Evolutionary conservation across 169 alveolate genomes (phyloP).

Genomic region (Eimeria brunetti): DNA sequence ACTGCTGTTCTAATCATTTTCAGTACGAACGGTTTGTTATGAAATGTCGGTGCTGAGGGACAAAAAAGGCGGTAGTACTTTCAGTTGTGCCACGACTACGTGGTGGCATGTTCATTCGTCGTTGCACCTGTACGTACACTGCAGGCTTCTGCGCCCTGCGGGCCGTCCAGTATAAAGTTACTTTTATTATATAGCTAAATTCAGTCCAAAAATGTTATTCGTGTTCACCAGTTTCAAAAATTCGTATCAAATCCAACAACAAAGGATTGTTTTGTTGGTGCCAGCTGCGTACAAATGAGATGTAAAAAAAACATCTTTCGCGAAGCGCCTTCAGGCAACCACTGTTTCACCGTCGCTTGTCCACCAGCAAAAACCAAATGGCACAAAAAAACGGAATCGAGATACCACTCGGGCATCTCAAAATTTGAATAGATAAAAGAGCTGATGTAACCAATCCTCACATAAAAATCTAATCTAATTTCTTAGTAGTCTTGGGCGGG

Average conservation of each 20-base stretch:
- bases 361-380: not conserved
- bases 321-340: constrained; percentile 2
- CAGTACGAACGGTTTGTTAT: constrained; percentile 8
- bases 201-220: not conserved
- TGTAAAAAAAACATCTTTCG: not conserved
- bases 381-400: not conserved
- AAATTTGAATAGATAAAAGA: not conserved
- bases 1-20: constrained; percentile 49
- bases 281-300: not conserved
- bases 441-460: not conserved
- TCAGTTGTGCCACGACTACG: constrained; percentile 7
- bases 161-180: not conserved
- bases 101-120: not conserved
- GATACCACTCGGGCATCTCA: not conserved
- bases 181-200: not conserved
- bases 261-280: not conserved
- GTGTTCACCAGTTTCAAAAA: not conserved
- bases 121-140: constrained; percentile 43
- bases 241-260: not conserved
- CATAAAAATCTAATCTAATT: not conserved
- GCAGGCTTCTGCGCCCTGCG: not conserved
- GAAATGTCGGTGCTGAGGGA: constrained; percentile 24
- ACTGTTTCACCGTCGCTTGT: not conserved
- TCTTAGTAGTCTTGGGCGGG: not conserved
- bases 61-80: constrained; percentile 40